These are phyloP conservation scores for Lentinula lateritia DNA, from an alignment of 768 basidiomycete species.

Conservation along the genomic window DNA sequence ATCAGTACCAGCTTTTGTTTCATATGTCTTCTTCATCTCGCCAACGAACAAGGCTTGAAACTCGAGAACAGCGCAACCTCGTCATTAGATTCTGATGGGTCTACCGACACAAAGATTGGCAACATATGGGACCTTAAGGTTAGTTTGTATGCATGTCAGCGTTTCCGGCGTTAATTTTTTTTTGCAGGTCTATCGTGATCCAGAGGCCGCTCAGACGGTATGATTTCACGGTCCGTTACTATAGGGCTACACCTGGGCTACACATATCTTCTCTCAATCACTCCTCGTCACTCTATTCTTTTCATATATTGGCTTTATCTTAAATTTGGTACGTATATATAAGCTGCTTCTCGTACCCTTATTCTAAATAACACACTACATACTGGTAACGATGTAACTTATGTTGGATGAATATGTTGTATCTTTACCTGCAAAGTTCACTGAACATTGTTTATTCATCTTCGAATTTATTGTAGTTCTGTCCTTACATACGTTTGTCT, in stretches of 20 bases:
- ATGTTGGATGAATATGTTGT: constrained; percentile 1
- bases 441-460: background rate
- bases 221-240: background rate
- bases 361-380: background rate
- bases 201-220: constrained; percentile 23
- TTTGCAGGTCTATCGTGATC: constrained; percentile 40
- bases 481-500: too few relatives aligned
- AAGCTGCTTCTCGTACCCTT: background rate
- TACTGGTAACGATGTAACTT: background rate
- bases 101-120: constrained; percentile 48
- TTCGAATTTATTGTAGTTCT: background rate
- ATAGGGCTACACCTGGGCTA: too few relatives aligned
- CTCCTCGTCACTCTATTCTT: background rate
- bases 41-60: constrained; percentile 93
- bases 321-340: background rate
- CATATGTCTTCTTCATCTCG: constrained; percentile 93
- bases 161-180: background rate
- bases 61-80: constrained; percentile 37
- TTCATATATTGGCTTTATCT: background rate
- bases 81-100: constrained; percentile 31
- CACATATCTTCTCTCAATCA: background rate
- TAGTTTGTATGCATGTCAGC: constrained; percentile 10
- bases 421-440: background rate
- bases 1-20: constrained; percentile 99
- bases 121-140: constrained; percentile 77